A percentile compares a stretch with the other conserved stretches of the same genome.
Evolutionary conservation across 2,329 filamentous ascomycete species (phyloP).

Genomic region (Westerdykella ornata): DNA sequence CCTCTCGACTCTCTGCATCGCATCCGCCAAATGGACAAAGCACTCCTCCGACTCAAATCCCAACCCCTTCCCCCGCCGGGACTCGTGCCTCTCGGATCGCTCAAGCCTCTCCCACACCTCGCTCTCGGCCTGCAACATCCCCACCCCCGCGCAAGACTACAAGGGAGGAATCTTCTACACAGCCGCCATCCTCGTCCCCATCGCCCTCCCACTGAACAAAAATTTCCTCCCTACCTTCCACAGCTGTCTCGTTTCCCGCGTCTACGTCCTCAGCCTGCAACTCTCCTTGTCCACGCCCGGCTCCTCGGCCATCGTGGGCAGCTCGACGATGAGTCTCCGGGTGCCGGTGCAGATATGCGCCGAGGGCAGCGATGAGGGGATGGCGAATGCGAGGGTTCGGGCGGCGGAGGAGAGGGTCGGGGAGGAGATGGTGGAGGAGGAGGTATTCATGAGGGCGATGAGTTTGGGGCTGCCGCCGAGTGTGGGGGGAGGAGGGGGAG

Average conservation of each 20-base stretch:
- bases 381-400: conserved; percentile 27
- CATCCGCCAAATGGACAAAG: conserved; percentile 51
- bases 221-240: conserved; percentile 64
- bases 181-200: conserved; percentile 55
- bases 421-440: conserved; percentile 21
- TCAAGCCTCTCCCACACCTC: conserved; percentile 19
- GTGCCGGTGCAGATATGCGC: conserved; percentile 43
- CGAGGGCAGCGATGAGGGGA: conserved; percentile 31
- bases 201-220: conserved; percentile 55
- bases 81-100: conserved; percentile 38
- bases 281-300: conserved; percentile 46
- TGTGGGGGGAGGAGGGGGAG: conserved; percentile 3
- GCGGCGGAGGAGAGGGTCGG: conserved; percentile 23
- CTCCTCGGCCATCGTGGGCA: conserved; percentile 19
- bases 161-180: conserved; percentile 51
- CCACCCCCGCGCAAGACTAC: conserved; percentile 38
- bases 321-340: conserved; percentile 35
- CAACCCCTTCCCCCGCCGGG: conserved; percentile 28
- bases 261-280: conserved; percentile 55
- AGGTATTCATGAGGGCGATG: conserved; percentile 33
- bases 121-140: conserved; percentile 22
- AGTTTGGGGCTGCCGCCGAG: conserved; percentile 30
- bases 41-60: conserved; percentile 37
- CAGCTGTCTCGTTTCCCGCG: conserved; percentile 58
- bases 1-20: conserved; percentile 52